A percentile compares a stretch with the other conserved stretches of the same genome.
phyloP scores from a whole-genome alignment of 352 stramenopile genomes.

The Pythium dissimile region DNA sequence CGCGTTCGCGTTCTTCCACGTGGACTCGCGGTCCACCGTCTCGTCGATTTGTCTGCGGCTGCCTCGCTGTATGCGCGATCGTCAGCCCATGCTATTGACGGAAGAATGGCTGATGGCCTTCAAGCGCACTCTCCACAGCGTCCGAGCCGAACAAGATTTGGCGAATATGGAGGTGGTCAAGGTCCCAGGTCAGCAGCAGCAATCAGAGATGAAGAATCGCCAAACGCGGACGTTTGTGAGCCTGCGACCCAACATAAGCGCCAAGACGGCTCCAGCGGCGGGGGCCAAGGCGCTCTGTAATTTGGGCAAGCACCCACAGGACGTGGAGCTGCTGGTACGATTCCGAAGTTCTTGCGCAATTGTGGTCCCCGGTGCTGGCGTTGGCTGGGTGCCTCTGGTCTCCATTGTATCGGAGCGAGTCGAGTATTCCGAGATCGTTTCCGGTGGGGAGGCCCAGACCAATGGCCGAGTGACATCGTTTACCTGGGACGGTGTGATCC shows the following conservation, averaged over 20 bases:
- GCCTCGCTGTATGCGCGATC: background rate
- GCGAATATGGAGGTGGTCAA: background rate
- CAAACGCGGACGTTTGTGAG: background rate
- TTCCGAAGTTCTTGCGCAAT: background rate
- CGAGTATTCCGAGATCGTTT: background rate
- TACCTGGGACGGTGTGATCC: background rate
- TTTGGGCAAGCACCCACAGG: background rate
- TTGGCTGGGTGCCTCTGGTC: background rate
- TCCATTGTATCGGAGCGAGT: background rate
- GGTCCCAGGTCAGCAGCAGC: background rate
- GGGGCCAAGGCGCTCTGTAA: background rate
- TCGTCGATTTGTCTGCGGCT: background rate
- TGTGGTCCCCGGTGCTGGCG: background rate
- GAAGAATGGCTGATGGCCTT: background rate
- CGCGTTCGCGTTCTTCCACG: constrained; percentile 3
- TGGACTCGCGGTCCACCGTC: background rate
- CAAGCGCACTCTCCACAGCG: background rate
- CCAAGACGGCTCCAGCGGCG: background rate
- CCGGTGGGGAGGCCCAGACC: background rate
- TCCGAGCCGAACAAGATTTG: background rate
- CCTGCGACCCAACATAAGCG: background rate
- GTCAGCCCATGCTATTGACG: background rate
- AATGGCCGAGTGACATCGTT: background rate
- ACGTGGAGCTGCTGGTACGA: background rate
- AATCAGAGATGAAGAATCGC: background rate